Percentiles rank a stretch among this genome's conserved stretches.
Conservation (phyloP, 139 green algal species). For the Chlamydomonas schloesseri region DNA sequence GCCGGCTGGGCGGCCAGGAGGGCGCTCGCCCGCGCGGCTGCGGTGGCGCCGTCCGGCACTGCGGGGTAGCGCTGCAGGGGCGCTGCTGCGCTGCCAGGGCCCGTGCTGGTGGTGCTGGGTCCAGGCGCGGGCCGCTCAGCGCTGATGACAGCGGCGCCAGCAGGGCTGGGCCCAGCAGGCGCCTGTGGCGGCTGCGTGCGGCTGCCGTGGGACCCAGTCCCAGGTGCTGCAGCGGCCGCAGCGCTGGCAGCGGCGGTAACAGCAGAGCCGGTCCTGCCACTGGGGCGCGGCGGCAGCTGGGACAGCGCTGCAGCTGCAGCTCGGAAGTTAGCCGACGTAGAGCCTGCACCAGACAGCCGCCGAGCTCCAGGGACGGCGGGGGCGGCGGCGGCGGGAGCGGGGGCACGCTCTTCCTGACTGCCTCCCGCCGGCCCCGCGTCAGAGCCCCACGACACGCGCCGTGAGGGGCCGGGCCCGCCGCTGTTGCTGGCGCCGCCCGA, state of each 20-base stretch:
- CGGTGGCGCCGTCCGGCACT: neutral
- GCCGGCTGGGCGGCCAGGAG: too few species aligned
- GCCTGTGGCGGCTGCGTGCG: too few species aligned
- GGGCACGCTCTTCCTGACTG: too few species aligned
- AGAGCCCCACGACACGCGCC: conserved; percentile 27
- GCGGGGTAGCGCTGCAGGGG: neutral
- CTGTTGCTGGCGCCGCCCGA: neutral
- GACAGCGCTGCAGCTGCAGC: neutral
- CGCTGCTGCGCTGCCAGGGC: too few species aligned
- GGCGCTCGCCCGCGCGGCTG: neutral
- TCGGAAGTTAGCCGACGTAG: neutral
- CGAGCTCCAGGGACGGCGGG: neutral
- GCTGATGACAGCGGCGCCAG: too few species aligned
- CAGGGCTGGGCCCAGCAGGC: too few species aligned
- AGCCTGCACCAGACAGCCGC: neutral
- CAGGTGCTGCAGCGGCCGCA: too few species aligned
- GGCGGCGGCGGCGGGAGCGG: too few species aligned
- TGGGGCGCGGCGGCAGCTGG: conserved; percentile 9
- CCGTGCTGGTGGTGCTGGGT: too few species aligned
- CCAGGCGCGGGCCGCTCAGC: too few species aligned
- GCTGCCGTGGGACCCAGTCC: too few species aligned
- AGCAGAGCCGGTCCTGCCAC: neutral
- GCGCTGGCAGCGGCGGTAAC: neutral
- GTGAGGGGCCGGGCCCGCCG: neutral
- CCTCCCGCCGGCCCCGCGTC: neutral